A percentile compares a stretch with the other conserved stretches of the same genome.
Conservation (phyloP, 257 asterid genomes). For the Cynanchum wilfordii region DNA sequence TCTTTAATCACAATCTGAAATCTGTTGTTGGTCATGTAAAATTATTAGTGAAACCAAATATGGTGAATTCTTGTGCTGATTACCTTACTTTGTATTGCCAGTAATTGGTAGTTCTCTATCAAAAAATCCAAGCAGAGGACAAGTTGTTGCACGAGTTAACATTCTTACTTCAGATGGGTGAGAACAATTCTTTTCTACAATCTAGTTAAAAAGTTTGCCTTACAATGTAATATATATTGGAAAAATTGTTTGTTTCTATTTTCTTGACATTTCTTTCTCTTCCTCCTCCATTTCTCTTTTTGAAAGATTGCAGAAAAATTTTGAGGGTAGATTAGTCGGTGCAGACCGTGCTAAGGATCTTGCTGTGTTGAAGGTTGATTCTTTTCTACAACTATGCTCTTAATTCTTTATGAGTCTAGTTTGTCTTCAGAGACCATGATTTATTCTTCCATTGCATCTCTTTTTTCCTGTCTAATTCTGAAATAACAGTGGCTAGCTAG, state of each 20-base stretch:
- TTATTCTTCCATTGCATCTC: background rate
- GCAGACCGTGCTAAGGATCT: slow-evolving; percentile 99
- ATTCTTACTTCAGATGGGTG: slow-evolving; percentile 93
- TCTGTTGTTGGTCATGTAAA: background rate
- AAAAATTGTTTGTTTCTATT: background rate
- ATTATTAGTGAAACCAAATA: background rate
- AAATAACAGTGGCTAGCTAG: background rate
- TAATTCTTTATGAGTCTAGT: background rate
- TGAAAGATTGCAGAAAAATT: slow-evolving; percentile 83
- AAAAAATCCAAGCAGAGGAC: slow-evolving; percentile 70
- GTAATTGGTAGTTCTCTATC: slow-evolving; percentile 96
- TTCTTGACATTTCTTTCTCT: slow-evolving; percentile 8
- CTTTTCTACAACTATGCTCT: background rate
- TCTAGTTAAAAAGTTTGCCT: slow-evolving; percentile 3
- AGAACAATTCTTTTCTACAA: slow-evolving; percentile 18
- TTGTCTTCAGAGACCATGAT: background rate
- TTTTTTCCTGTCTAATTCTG: background rate
- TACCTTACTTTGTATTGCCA: slow-evolving; percentile 21
- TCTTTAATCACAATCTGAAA: background rate
- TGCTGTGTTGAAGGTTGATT: slow-evolving; percentile 80
- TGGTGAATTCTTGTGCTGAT: background rate
- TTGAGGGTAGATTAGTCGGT: slow-evolving; percentile 82
- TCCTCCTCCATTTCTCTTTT: slow-evolving; percentile 11
- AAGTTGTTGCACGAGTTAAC: slow-evolving; percentile 92
- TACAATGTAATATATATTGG: background rate